A percentile compares a stretch with the other conserved stretches of the same genome.
phyloP scores from a whole-genome alignment of 2,329 filamentous ascomycete species.

The Annulohypoxylon truncatum region DNA sequence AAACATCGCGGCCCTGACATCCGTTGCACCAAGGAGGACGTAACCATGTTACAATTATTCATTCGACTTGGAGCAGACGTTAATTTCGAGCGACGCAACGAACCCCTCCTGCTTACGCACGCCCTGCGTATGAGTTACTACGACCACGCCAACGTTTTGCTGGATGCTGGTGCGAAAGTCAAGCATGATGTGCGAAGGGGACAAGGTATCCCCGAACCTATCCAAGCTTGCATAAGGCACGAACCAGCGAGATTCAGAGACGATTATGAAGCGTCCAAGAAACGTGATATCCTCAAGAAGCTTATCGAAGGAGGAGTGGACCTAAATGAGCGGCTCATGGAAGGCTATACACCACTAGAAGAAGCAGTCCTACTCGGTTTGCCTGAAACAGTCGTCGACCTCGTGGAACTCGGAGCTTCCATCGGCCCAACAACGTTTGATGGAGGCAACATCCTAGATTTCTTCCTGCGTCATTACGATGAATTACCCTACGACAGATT shows the following conservation, averaged over 20 bases:
- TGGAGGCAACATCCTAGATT: background rate
- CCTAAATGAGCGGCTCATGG: background rate
- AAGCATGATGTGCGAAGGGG: too few species aligned
- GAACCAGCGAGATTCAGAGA: background rate
- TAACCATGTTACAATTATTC: slow-evolving; percentile 2
- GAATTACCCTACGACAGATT: background rate
- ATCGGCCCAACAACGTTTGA: background rate
- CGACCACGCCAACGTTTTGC: background rate
- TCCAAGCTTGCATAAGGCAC: background rate
- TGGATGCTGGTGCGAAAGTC: slow-evolving; percentile 11
- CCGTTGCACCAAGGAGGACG: too few species aligned
- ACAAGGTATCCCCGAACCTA: too few species aligned
- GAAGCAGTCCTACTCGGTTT: background rate
- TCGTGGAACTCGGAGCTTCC: background rate
- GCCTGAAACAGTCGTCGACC: background rate
- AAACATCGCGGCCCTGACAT: too few species aligned
- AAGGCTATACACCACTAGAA: background rate
- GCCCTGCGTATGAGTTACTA: background rate
- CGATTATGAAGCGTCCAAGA: too few species aligned
- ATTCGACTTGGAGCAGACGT: slow-evolving; percentile 16
- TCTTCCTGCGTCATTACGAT: background rate
- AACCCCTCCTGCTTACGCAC: background rate
- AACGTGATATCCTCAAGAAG: background rate
- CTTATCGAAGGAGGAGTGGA: slow-evolving; percentile 2
- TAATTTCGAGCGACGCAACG: background rate